Base-by-base conservation (phyloP, 1,284 basidiomycete genomes). In the Marasmius sp. region DNA sequence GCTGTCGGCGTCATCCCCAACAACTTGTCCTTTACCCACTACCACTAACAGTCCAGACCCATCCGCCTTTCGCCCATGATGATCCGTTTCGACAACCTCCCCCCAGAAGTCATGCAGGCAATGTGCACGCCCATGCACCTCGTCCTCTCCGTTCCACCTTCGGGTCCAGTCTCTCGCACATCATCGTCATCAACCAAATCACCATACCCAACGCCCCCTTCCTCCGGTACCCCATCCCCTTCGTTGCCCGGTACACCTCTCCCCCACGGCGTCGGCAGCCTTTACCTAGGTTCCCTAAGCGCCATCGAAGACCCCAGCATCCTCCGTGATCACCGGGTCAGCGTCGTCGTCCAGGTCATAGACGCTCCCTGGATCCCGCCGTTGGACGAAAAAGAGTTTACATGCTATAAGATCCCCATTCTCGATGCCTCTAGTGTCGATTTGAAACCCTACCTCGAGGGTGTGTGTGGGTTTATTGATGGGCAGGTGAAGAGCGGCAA, bases 91-190 rank as follows among this genome's bases (percentile, higher is more conserved):
- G 87, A 89, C 70, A 81, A 78, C 62, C 74, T 91, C 62, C 79
- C 88, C 12, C 81, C 83, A 38, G 89, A 89, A 66, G 87, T 91
- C 60, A 85, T 88, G 81, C 85, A 90, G 72, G 85, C 89, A 16
- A 88, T 91, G 85, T 90, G 87, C 77, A 91, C 89, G 0, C 89
- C 89, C 0, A 89, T 91, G 89, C 89, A 91, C 74, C 81, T 81
- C 64, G 83, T 91, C 68, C 75, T 87, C 22, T 75, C 86, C 22
- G 77, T 84, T 6, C 70, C 69, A 50, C 45, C 57, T 4, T 47
- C 57, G 9, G n/a, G 48, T 9, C 62, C 58, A 50, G 16, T 45
- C 7, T 27, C 49, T 73, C 78, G 48, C 56, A 67, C 10, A 62
- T 70, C 20, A 67, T 67, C 43, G 68, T 43, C 53, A 34, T 53